Evolutionary conservation across 2,329 filamentous ascomycete genomes (phyloP).

Genomic region (Cercospora sp.): DNA sequence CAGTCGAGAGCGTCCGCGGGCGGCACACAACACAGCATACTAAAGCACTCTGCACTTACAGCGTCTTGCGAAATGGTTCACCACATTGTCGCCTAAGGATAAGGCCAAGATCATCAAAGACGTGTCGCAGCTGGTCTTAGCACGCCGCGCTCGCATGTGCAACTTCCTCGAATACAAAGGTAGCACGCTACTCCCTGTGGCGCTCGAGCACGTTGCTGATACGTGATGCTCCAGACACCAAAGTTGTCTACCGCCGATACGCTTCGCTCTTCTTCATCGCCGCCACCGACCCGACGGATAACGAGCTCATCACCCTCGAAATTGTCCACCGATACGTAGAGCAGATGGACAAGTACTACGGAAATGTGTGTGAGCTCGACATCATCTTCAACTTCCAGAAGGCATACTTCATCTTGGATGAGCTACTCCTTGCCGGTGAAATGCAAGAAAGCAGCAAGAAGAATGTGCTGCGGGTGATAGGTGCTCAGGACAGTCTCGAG

Average conservation of each 20-base stretch:
- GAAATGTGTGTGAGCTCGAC: constrained; percentile 98
- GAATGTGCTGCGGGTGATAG: constrained; percentile 93
- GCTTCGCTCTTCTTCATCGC: constrained; percentile 99
- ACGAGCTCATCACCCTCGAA: constrained; percentile 96
- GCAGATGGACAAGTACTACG: constrained; percentile 99
- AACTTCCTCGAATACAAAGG: constrained; percentile 99
- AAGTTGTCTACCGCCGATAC: constrained; percentile 98
- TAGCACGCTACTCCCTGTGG: constrained; percentile 42
- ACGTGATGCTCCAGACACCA: constrained; percentile 67
- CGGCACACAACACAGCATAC: constrained; percentile 13
- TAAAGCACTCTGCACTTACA: constrained; percentile 45
- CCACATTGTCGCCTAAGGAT: constrained; percentile 92
- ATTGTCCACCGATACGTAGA: constrained; percentile 99
- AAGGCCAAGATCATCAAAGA: constrained; percentile 99
- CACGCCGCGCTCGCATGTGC: constrained; percentile 96
- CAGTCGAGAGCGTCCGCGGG: constrained; percentile 19
- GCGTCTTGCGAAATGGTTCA: constrained; percentile 99
- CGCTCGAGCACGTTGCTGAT: constrained; percentile 16
- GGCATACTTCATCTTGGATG: constrained; percentile 98
- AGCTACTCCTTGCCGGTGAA: constrained; percentile 90
- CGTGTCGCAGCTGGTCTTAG: constrained; percentile 95
- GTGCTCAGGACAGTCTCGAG: constrained; percentile 94
- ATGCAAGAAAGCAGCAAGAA: constrained; percentile 99
- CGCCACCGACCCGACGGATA: constrained; percentile 94
- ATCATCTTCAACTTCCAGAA: constrained; percentile 99